Conservation (phyloP, 2,329 filamentous ascomycete genomes). For the Scedosporium boydii region DNA sequence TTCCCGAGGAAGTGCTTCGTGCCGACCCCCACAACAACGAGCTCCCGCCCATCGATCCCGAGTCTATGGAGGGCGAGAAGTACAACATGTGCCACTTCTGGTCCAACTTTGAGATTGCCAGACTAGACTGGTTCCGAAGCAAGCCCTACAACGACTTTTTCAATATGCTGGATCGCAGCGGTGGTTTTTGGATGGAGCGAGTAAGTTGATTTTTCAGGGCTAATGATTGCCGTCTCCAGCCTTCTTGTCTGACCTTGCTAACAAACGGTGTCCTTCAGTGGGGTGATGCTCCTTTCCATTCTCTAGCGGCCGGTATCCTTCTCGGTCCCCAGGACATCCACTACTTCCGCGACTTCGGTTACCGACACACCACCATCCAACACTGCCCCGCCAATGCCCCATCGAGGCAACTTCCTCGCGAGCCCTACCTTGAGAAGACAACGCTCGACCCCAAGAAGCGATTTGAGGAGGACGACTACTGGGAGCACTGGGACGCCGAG, state of each 20-base stretch:
- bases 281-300: slow-evolving; percentile 98
- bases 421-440: slow-evolving; percentile 73
- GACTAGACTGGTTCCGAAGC: slow-evolving; percentile 90
- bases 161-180: slow-evolving; percentile 95
- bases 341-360: slow-evolving; percentile 98
- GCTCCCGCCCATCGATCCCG: slow-evolving; percentile 75
- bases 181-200: slow-evolving; percentile 98
- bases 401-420: slow-evolving; percentile 69
- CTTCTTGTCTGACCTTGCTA: slow-evolving; percentile 11
- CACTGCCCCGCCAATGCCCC: slow-evolving; percentile 96
- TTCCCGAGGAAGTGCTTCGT: slow-evolving; percentile 74
- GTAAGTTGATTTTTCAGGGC: slow-evolving; percentile 36
- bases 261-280: slow-evolving; percentile 48
- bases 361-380: slow-evolving; percentile 96
- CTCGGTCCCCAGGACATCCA: slow-evolving; percentile 78
- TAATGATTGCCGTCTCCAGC: no score
- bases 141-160: slow-evolving; percentile 98
- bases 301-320: slow-evolving; percentile 83
- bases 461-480: slow-evolving; percentile 90
- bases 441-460: slow-evolving; percentile 75
- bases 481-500: slow-evolving; percentile 75
- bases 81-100: slow-evolving; percentile 99
- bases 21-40: slow-evolving; percentile 62
- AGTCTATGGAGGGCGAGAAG: slow-evolving; percentile 92
- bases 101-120: slow-evolving; percentile 98